Evolutionary conservation across 2,329 filamentous ascomycete genomes (phyloP).

Genomic region (Helicocarpus griseus): DNA sequence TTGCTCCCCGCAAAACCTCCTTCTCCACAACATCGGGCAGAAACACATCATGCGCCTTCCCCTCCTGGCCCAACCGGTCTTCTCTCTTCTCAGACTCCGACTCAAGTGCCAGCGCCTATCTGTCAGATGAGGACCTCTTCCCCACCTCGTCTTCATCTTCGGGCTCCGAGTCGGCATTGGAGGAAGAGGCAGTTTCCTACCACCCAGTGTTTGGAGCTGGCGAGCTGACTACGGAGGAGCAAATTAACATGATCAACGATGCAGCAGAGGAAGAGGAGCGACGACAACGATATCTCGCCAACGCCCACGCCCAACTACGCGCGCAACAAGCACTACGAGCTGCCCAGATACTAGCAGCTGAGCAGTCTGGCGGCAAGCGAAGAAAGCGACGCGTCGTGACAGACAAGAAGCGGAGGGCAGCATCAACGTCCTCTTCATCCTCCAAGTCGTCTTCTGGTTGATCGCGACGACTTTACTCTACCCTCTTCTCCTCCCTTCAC

Average conservation of each 20-base stretch:
- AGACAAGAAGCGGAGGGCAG: slow-evolving; percentile 13
- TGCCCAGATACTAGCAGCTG: slow-evolving; percentile 18
- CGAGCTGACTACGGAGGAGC: slow-evolving; percentile 29
- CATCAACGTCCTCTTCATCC: slow-evolving; percentile 13
- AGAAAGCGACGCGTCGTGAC: slow-evolving; percentile 10
- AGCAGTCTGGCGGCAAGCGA: slow-evolving; percentile 12
- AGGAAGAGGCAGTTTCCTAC: neutral
- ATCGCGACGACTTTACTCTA: neutral
- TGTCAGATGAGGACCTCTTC: slow-evolving; percentile 35
- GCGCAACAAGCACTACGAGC: slow-evolving; percentile 29
- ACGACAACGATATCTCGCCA: slow-evolving; percentile 29
- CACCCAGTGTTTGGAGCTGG: slow-evolving; percentile 13
- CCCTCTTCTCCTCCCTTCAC: neutral
- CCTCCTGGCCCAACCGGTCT: slow-evolving; percentile 35
- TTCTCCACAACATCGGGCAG: slow-evolving; percentile 30
- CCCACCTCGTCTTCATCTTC: slow-evolving; percentile 22
- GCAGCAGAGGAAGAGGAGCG: slow-evolving; percentile 28
- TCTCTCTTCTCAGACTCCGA: slow-evolving; percentile 27
- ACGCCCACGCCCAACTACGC: slow-evolving; percentile 31
- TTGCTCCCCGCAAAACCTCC: slow-evolving; percentile 33
- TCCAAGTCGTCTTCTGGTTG: slow-evolving; percentile 1
- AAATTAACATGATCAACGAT: slow-evolving; percentile 26
- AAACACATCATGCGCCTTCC: slow-evolving; percentile 34
- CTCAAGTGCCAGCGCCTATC: slow-evolving; percentile 28
- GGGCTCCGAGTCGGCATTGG: slow-evolving; percentile 6